Evolutionary conservation across 2,329 filamentous ascomycete species (phyloP), one percentile per base, ranked within the genome.

Genomic region (Cyphellophora europaea): DNA sequence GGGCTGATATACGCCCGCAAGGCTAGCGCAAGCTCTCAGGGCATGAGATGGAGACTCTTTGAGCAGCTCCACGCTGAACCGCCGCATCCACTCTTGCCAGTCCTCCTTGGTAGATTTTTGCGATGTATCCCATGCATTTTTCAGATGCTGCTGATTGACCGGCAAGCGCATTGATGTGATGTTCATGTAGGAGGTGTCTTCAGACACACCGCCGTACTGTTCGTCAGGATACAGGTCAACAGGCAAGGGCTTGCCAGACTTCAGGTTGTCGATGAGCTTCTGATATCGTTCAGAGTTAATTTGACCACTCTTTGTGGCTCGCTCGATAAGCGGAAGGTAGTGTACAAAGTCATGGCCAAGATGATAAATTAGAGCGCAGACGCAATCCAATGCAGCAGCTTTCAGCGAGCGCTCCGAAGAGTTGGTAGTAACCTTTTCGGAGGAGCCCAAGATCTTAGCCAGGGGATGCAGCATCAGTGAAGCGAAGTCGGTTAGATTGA

Each of bases 51-150:
- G 93, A 2, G 88, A 96, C 55, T 98, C 93, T 42, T 88, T 85
- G 29, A 99, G 71, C 5, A 98, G 69, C 37, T 94, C 93, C 19
- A 94, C 89, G 54, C 89, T 96, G 62, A 98, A 94, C 17, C 89
- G 76, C 42, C 93, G 78, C 61, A 98, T 86, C 91, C 91, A 99
- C 58, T 99, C 91, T 51, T 94, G 85, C 91, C 91, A 99, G 60
- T 99, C 91, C 55, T 99, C 91, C 51, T 88, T 87, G 6, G 91
- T 99, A 0, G 89, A 95, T 54, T 95, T 95, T 41, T 93, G 87
- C 40, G 82, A 87, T 0, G 93, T 91, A 50, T 96, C 91, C 91
- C 91, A 99, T 0, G 93, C 91, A 44, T 82, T 82, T 60, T 96
- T 95, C 14, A 99, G 68, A 65, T 98, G 93, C 44, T 96, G 88